These are phyloP conservation scores for Wolfiporia cocos DNA, from an alignment of 1,284 basidiomycete genomes.

Conservation along the genomic window DNA sequence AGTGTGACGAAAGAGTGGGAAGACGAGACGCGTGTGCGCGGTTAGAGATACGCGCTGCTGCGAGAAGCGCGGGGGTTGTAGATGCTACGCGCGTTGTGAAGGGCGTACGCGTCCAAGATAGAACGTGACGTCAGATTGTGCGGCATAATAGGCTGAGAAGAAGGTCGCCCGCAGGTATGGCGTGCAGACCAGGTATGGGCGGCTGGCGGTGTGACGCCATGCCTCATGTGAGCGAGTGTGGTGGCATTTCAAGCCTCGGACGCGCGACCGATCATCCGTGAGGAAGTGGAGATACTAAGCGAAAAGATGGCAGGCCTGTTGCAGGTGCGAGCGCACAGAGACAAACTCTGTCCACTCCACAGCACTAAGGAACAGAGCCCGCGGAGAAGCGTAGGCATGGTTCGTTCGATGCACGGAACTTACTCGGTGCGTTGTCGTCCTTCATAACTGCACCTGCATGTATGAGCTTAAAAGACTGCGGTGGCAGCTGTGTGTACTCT, in stretches of 20 bases:
- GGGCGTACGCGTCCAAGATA: too few species aligned
- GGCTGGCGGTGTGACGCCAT: not conserved
- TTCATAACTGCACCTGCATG: slow-evolving; percentile 77
- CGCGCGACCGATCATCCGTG: too few species aligned
- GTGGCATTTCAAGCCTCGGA: not conserved
- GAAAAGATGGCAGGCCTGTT: too few species aligned
- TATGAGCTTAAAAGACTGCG: slow-evolving; percentile 67
- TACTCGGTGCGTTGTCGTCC: slow-evolving; percentile 64
- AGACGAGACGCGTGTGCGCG: slow-evolving; percentile 6
- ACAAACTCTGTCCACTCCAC: slow-evolving; percentile 2
- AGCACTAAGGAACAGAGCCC: slow-evolving; percentile 3
- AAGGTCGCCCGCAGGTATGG: not conserved
- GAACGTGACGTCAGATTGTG: slow-evolving; percentile 3
- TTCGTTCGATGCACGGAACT: slow-evolving; percentile 26
- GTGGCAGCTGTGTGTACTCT: slow-evolving; percentile 57
- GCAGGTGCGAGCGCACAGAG: too few species aligned
- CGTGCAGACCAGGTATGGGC: slow-evolving; percentile 4
- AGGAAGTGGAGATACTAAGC: too few species aligned
- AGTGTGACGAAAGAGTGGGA: too few species aligned
- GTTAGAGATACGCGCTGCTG: not conserved
- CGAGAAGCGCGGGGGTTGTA: slow-evolving; percentile 1
- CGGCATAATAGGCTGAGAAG: not conserved
- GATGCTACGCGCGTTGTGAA: too few species aligned
- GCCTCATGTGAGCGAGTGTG: slow-evolving; percentile 2
- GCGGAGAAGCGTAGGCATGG: slow-evolving; percentile 5